phyloP scores from a whole-genome alignment of 2,329 filamentous ascomycete genomes.

The Pseudogymnoascus sp. region DNA sequence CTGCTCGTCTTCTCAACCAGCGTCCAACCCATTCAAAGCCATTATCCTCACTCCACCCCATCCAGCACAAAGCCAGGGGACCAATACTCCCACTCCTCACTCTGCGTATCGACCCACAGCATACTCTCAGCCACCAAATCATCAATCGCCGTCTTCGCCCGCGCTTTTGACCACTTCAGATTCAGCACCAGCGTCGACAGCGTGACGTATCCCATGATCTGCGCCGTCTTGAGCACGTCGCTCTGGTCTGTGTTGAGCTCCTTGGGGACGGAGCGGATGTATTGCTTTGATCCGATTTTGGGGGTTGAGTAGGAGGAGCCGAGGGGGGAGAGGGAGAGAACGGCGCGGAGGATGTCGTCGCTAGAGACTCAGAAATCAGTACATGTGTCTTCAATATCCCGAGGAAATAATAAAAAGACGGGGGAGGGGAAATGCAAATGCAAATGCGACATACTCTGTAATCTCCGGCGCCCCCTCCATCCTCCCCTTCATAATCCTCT shows the following conservation, averaged over 20 bases:
- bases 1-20: background rate
- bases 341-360: slow-evolving; percentile 85
- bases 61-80: slow-evolving; percentile 62
- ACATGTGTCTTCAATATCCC: background rate
- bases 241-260: slow-evolving; percentile 94
- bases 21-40: no score
- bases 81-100: slow-evolving; percentile 89
- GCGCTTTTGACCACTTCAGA: slow-evolving; percentile 72
- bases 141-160: slow-evolving; percentile 83
- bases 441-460: slow-evolving; percentile 54
- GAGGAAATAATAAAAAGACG: background rate
- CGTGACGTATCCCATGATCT: slow-evolving; percentile 83
- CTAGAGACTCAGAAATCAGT: slow-evolving; percentile 29
- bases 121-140: slow-evolving; percentile 83
- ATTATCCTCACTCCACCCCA: slow-evolving; percentile 15
- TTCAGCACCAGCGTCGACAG: slow-evolving; percentile 84
- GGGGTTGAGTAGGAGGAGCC: slow-evolving; percentile 83
- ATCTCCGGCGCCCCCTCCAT: slow-evolving; percentile 70
- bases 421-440: background rate
- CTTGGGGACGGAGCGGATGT: slow-evolving; percentile 88
- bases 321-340: slow-evolving; percentile 77
- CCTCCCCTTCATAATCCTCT: slow-evolving; percentile 63
- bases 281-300: slow-evolving; percentile 72
- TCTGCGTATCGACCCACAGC: slow-evolving; percentile 89
- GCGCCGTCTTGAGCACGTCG: slow-evolving; percentile 82